Evolutionary conservation across 2,329 filamentous ascomycete species (phyloP), one percentile per base, ranked within the genome.

Genomic region (Colletotrichum sp.): DNA sequence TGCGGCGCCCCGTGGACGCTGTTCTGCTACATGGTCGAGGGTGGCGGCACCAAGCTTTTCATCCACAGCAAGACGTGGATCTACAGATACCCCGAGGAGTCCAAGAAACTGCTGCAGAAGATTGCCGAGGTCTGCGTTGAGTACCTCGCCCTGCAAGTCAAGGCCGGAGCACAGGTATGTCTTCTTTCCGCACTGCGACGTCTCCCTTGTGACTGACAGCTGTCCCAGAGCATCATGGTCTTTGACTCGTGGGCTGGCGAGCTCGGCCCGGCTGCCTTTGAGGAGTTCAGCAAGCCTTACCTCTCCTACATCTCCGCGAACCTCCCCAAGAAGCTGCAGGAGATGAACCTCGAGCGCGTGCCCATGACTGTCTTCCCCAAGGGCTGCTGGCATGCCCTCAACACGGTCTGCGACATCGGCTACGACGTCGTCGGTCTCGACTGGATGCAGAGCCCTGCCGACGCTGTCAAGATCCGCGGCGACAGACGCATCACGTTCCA

Each of bases 291-390:
- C 3, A 91, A 97, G 79, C 97, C 97, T 1, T 98, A 96, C 82
- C 90, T 99, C 69, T 91, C 91, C 58, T 93, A 96, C 83, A 99
- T 99, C 79, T 93, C 96, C 13, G 89, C 94, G 79, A 91, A 96
- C 79, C 90, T 99, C 5, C 96, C 96, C 2, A 89, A 88, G 80
- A 93, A 92, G 76, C 87, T 99, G 73, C 88, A 91, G 79, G 94
- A 95, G 82, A 89, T 98, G 82, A 93, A 93, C 0, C 86, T 96
- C 68, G 94, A 96, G 74, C 89, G 88, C 13, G 96, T 99, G 5
- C 97, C 97, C 5, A 98, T 99, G 96, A 98, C 96, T 7, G 96
- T 99, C 28, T 99, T 99, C 84, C 96, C 97, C 43, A 99, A 99
- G 88, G 97, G 97, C 13, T 96, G 97, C 13, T 99, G 97, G 95